phyloP scores from a whole-genome alignment of 1,139 yeast species.

The Pneumocystis jirovecii region DNA sequence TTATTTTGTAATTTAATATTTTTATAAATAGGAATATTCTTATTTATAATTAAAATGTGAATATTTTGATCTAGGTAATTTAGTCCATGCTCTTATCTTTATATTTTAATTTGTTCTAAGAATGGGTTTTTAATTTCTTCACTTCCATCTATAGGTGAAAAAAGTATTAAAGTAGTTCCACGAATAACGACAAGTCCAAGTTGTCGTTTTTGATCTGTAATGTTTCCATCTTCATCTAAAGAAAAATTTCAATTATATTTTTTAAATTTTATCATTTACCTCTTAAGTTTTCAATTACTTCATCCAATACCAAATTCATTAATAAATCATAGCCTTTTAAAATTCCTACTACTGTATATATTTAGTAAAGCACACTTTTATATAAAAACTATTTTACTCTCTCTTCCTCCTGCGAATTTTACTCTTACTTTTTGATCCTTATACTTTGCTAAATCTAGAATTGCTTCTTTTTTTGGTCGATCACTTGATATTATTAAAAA shows the following conservation, averaged over 20 bases:
- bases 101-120: slow-evolving; percentile 11
- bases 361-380: not conserved
- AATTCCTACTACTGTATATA: slow-evolving; percentile 43
- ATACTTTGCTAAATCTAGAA: slow-evolving; percentile 65
- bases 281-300: slow-evolving; percentile 55
- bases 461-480: slow-evolving; percentile 53
- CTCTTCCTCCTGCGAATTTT: slow-evolving; percentile 77
- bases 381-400: slow-evolving; percentile 19
- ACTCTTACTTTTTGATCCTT: slow-evolving; percentile 62
- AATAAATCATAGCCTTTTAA: slow-evolving; percentile 84
- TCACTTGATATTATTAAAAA: not conserved
- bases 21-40: not conserved
- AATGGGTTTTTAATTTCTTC: slow-evolving; percentile 67
- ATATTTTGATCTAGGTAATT: not conserved
- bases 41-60: not conserved
- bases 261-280: slow-evolving; percentile 24
- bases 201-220: slow-evolving; percentile 40
- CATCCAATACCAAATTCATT: slow-evolving; percentile 83
- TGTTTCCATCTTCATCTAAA: slow-evolving; percentile 36
- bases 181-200: slow-evolving; percentile 73
- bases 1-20: not conserved
- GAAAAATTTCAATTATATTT: not conserved
- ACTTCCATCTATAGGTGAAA: slow-evolving; percentile 74
- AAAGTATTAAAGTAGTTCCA: slow-evolving; percentile 66
- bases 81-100: not conserved